Percentiles rank a stretch among this genome's conserved stretches.
Conservation (phyloP, 306 rosid species). For the Quercus alba region DNA sequence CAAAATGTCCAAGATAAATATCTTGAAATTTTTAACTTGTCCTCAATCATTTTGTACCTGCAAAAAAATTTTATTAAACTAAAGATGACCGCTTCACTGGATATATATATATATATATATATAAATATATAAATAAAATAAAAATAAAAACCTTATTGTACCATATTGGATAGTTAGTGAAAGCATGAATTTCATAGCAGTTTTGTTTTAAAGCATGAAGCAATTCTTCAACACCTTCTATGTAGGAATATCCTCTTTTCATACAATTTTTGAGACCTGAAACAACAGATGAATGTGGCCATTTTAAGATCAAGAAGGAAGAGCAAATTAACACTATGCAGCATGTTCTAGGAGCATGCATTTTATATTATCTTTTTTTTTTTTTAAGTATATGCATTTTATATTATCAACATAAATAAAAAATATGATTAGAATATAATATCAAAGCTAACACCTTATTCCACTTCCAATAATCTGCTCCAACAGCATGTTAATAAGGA, state of each 20-base stretch:
- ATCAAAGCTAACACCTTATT: background rate
- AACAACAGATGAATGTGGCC: slow-evolving; percentile 9
- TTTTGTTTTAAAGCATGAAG: slow-evolving; percentile 60
- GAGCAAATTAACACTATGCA: background rate
- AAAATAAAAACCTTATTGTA: slow-evolving; percentile 16
- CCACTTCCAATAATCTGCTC: background rate
- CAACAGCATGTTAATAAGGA: background rate
- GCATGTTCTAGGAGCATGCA: background rate
- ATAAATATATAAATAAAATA: too few species aligned
- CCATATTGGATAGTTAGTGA: slow-evolving; percentile 95
- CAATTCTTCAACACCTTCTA: slow-evolving; percentile 74
- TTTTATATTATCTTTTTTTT: too few species aligned
- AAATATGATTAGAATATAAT: background rate
- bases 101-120: background rate
- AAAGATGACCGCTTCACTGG: slow-evolving; percentile 8
- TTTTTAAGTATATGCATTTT: too few species aligned
- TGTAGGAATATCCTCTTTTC: slow-evolving; percentile 69
- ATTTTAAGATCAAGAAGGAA: slow-evolving; percentile 9
- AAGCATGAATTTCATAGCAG: slow-evolving; percentile 91
- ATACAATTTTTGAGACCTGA: slow-evolving; percentile 84
- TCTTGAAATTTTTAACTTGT: slow-evolving; percentile 63
- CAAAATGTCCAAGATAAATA: slow-evolving; percentile 96
- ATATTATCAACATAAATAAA: background rate
- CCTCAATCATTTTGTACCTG: slow-evolving; percentile 88
- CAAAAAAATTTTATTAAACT: slow-evolving; percentile 22